A percentile compares a stretch with the other conserved stretches of the same genome.
Evolutionary conservation across 768 basidiomycete genomes (phyloP).

Genomic region (Collybiopsis confluens): DNA sequence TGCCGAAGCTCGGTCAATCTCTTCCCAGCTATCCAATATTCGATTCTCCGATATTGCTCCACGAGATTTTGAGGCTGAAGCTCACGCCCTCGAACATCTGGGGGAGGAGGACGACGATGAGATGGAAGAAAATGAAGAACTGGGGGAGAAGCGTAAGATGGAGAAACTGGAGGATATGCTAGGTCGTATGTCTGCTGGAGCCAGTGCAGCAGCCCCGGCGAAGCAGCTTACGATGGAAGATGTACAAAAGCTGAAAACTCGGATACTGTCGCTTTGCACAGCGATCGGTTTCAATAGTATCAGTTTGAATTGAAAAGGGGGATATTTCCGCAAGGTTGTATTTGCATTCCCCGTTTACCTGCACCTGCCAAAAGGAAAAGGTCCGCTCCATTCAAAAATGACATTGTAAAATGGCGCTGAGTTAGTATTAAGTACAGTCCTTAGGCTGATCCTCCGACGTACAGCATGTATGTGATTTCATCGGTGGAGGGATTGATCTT

Average conservation of each 20-base stretch:
- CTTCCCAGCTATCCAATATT: slow-evolving; percentile 50
- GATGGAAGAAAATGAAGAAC: slow-evolving; percentile 33
- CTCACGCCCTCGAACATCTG: slow-evolving; percentile 68
- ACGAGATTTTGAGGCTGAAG: slow-evolving; percentile 71
- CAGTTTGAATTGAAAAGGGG: slow-evolving; percentile 17
- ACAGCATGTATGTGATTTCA: no score
- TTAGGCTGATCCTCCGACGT: no score
- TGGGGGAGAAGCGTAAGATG: slow-evolving; percentile 43
- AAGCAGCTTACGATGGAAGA: slow-evolving; percentile 35
- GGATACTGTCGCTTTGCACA: slow-evolving; percentile 26
- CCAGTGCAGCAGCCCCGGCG: slow-evolving; percentile 10
- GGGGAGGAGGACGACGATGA: slow-evolving; percentile 28
- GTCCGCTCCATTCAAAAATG: no score
- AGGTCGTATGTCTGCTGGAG: slow-evolving; percentile 33
- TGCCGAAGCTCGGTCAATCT: slow-evolving; percentile 49
- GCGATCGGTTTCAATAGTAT: slow-evolving; percentile 29
- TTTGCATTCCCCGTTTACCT: no score
- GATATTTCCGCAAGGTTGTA: not conserved
- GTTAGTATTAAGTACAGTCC: no score
- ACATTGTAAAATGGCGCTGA: no score
- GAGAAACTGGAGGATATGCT: slow-evolving; percentile 58
- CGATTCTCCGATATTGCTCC: slow-evolving; percentile 72
- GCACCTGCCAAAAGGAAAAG: no score
- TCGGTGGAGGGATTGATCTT: no score
- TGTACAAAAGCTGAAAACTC: slow-evolving; percentile 32